Evolutionary conservation across 306 rosid genomes (phyloP).

Genomic region (apple (Malus domestica)): DNA sequence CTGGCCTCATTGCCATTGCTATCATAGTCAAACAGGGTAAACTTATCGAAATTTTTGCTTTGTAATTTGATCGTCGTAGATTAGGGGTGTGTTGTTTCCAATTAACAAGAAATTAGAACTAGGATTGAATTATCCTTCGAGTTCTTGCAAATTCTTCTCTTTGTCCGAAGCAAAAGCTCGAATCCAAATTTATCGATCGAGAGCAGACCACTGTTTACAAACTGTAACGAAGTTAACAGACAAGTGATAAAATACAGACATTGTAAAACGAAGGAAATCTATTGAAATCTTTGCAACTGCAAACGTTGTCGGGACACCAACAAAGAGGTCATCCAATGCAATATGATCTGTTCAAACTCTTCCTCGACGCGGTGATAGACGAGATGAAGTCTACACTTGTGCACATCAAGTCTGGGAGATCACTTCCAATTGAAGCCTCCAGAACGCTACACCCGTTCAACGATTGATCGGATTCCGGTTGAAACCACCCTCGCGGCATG

Average conservation of each 20-base stretch:
- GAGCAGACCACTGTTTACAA: not conserved
- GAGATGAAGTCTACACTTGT: not conserved
- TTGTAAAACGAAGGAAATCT: too few relatives aligned
- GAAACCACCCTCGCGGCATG: too few relatives aligned
- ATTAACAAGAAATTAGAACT: not conserved
- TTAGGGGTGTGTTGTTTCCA: not conserved
- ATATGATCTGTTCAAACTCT: not conserved
- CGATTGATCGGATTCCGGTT: too few relatives aligned
- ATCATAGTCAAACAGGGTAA: slow-evolving; percentile 1
- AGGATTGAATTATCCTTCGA: not conserved
- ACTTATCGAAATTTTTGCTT: slow-evolving; percentile 3
- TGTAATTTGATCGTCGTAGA: not conserved
- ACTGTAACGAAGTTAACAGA: too few relatives aligned
- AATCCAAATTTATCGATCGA: not conserved
- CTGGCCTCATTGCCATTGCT: not conserved
- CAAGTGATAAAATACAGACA: too few relatives aligned
- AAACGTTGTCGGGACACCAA: too few relatives aligned
- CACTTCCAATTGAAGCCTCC: too few relatives aligned
- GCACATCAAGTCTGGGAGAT: too few relatives aligned
- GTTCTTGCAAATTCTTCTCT: not conserved
- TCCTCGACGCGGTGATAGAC: not conserved
- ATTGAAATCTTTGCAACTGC: too few relatives aligned
- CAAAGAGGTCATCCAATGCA: not conserved
- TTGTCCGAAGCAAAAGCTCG: not conserved
- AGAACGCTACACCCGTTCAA: too few relatives aligned